Conservation (phyloP, 2,329 filamentous ascomycete species). For the Fusarium sp. region DNA sequence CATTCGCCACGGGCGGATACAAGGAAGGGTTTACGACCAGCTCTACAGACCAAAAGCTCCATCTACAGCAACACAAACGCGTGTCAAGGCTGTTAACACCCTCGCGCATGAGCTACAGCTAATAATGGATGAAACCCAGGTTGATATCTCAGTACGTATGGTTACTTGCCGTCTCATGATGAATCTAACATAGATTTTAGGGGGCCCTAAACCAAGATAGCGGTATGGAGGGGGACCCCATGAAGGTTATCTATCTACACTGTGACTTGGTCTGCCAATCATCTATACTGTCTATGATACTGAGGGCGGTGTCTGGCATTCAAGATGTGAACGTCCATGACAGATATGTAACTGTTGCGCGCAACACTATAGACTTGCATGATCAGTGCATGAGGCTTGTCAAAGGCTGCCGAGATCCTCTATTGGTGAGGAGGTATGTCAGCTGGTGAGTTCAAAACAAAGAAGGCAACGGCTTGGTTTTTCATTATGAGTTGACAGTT, state of each 20-base stretch:
- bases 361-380: constrained; percentile 53
- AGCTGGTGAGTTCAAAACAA: constrained; percentile 50
- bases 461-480: too few relatives aligned
- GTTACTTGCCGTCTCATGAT: rapidly evolving
- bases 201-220: not conserved
- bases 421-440: constrained; percentile 53
- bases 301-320: constrained; percentile 45
- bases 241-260: constrained; percentile 51
- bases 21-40: constrained; percentile 52
- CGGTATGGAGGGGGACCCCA: constrained; percentile 30
- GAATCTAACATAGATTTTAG: constrained; percentile 15
- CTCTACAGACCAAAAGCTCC: constrained; percentile 50
- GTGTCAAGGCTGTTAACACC: not conserved
- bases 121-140: constrained; percentile 26
- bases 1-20: constrained; percentile 45
- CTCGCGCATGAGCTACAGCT: constrained; percentile 25
- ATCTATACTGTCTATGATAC: constrained; percentile 53
- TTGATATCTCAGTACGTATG: constrained; percentile 23
- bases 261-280: constrained; percentile 53
- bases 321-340: constrained; percentile 11
- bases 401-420: constrained; percentile 44
- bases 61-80: not conserved
- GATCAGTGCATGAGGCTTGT: constrained; percentile 51
- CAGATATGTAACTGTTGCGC: constrained; percentile 52
- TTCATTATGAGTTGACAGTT: too few relatives aligned